Conservation (phyloP, 2,329 filamentous ascomycete genomes). For the Stenocarpella maydis region DNA sequence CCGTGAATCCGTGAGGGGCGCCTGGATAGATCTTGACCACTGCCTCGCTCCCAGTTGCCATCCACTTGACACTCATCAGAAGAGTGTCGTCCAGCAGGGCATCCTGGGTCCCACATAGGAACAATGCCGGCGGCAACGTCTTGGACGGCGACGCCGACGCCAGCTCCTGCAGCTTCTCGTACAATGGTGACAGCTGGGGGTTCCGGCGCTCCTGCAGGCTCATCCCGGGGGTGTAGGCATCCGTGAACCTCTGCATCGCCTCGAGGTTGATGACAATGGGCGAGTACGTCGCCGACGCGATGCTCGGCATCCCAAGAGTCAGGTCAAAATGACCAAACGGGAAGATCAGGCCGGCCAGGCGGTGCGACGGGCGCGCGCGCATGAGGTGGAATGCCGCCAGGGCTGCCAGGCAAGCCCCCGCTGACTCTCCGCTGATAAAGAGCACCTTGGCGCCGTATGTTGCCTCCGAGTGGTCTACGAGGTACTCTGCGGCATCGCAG, state of each 20-base stretch:
- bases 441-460: conserved; percentile 53
- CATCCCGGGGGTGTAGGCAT: conserved; percentile 46
- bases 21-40: conserved; percentile 63
- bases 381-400: conserved; percentile 54
- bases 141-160: conserved; percentile 36
- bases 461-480: conserved; percentile 55
- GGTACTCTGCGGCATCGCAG: conserved; percentile 62
- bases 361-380: conserved; percentile 47
- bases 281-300: not conserved
- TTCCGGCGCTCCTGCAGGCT: conserved; percentile 51
- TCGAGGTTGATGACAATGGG: conserved; percentile 52
- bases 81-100: conserved; percentile 47
- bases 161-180: conserved; percentile 51
- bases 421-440: not conserved
- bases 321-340: conserved; percentile 63
- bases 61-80: conserved; percentile 62
- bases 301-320: conserved; percentile 50
- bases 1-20: conserved; percentile 59
- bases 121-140: conserved; percentile 59
- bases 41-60: conserved; percentile 38
- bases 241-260: conserved; percentile 54
- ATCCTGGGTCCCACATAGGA: conserved; percentile 63
- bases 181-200: conserved; percentile 58
- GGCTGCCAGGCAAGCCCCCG: not conserved
- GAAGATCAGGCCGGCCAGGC: conserved; percentile 58